These are phyloP conservation scores for Tillandsia fasciculata DNA, from an alignment of 176 grass and related monocot genomes.

Conservation along the genomic window DNA sequence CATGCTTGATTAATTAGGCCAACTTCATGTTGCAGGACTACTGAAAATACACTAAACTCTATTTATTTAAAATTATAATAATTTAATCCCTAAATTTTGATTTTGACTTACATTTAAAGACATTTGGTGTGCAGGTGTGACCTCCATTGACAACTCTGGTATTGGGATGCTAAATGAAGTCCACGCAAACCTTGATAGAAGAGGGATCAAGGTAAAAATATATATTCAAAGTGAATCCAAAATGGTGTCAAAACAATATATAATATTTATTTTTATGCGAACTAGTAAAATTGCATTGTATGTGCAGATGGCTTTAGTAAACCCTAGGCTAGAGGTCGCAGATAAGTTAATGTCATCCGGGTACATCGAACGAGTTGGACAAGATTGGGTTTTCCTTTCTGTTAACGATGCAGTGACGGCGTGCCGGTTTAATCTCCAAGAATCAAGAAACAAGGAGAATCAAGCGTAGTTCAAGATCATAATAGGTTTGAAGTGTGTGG, in stretches of 20 bases:
- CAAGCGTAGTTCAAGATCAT: constrained; percentile 11
- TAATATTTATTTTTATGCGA: too few relatives aligned
- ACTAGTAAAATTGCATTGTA: background rate
- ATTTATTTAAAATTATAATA: background rate
- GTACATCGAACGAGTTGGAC: constrained; percentile 45
- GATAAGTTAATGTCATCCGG: constrained; percentile 52
- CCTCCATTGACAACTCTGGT: constrained; percentile 71
- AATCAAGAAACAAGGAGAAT: constrained; percentile 31
- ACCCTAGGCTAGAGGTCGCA: constrained; percentile 55
- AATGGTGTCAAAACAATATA: background rate
- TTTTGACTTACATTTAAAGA: constrained; percentile 3
- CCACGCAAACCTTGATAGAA: constrained; percentile 44
- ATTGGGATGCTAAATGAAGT: constrained; percentile 63
- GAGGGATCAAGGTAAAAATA: constrained; percentile 44
- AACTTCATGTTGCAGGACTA: too few relatives aligned
- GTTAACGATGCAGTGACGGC: constrained; percentile 55
- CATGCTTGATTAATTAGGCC: too few relatives aligned
- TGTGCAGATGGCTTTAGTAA: constrained; percentile 54
- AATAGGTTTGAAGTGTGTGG: background rate
- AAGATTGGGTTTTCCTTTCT: constrained; percentile 67
- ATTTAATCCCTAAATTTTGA: background rate
- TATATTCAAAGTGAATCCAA: background rate
- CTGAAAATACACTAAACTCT: background rate
- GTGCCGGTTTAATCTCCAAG: constrained; percentile 52
- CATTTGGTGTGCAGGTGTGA: constrained; percentile 40